A percentile compares a stretch with the other conserved stretches of the same genome.
Evolutionary conservation across 768 basidiomycete genomes (phyloP).

Genomic region (Tylopilus sp.): DNA sequence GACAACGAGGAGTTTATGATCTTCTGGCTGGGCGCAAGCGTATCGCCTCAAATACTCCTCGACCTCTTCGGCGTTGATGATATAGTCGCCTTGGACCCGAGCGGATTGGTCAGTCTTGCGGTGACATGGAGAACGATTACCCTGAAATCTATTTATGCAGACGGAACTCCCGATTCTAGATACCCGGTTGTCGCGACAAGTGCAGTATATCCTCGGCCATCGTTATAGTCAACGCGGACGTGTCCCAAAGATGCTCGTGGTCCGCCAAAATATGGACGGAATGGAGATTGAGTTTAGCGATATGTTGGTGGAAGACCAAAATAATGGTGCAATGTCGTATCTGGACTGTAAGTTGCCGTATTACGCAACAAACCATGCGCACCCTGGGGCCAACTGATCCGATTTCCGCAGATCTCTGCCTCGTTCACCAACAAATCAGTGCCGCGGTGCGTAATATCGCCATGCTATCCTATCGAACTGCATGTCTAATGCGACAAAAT

Average conservation of each 20-base stretch:
- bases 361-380: neutral
- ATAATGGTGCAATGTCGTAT: conserved; percentile 93
- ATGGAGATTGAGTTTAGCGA: conserved; percentile 95
- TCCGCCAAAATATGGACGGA: conserved; percentile 90
- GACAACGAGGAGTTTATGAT: conserved; percentile 88
- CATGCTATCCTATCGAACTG: neutral
- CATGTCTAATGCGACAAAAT: conserved; percentile 1
- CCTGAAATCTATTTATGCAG: conserved; percentile 37
- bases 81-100: conserved; percentile 60
- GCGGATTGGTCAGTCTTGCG: conserved; percentile 50
- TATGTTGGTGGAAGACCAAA: conserved; percentile 95
- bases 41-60: conserved; percentile 73
- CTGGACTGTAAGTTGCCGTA: conserved; percentile 65
- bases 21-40: conserved; percentile 85
- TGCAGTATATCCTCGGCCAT: conserved; percentile 79
- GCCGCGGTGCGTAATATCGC: conserved; percentile 21
- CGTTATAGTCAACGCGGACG: conserved; percentile 56
- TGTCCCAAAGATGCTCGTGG: conserved; percentile 62
- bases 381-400: neutral
- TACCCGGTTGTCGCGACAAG: conserved; percentile 77
- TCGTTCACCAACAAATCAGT: conserved; percentile 33
- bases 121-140: neutral
- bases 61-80: conserved; percentile 89
- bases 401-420: conserved; percentile 26
- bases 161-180: conserved; percentile 64